A percentile compares a stretch with the other conserved stretches of the same genome.
Evolutionary conservation across 306 rosid genomes (phyloP).

Genomic region (Cyamopsis tetragonoloba): DNA sequence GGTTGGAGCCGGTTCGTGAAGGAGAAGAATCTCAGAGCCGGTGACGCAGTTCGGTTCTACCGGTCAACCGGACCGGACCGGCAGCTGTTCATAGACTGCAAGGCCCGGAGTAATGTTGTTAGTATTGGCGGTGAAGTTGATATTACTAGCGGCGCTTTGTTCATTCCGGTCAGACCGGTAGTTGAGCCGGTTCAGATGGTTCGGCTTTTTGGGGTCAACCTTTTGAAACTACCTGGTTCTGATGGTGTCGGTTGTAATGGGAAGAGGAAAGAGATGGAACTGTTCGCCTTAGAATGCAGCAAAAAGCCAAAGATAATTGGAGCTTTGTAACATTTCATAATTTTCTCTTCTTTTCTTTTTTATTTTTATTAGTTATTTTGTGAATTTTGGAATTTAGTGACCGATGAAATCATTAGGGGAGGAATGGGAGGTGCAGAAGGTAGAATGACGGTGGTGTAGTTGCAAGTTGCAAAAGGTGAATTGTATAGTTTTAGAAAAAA

Average conservation of each 20-base stretch:
- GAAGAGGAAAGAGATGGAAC: constrained; percentile 72
- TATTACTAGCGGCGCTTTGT: background rate
- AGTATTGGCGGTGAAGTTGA: background rate
- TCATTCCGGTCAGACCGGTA: constrained; percentile 40
- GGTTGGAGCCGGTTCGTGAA: constrained; percentile 99
- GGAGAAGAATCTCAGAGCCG: constrained; percentile 80
- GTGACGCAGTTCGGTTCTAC: constrained; percentile 70
- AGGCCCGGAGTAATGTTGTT: constrained; percentile 24
- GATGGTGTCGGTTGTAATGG: constrained; percentile 41
- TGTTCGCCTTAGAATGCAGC: constrained; percentile 59
- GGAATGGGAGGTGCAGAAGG: background rate
- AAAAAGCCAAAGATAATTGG: constrained; percentile 86
- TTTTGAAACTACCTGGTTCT: constrained; percentile 58
- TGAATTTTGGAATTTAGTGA: constrained; percentile 31
- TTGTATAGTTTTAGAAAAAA: constrained; percentile 47
- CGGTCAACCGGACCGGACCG: constrained; percentile 64
- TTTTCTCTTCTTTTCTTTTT: background rate
- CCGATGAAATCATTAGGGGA: background rate
- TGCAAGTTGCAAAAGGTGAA: constrained; percentile 42
- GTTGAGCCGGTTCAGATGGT: constrained; percentile 70
- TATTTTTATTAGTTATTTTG: background rate
- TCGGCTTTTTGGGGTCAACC: constrained; percentile 85
- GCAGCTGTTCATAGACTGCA: constrained; percentile 77
- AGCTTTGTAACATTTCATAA: constrained; percentile 58
- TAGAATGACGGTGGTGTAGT: constrained; percentile 22